These are phyloP conservation scores for Globisporangium recalcitrans DNA, from an alignment of 352 stramenopile genomes.

Conservation along the genomic window DNA sequence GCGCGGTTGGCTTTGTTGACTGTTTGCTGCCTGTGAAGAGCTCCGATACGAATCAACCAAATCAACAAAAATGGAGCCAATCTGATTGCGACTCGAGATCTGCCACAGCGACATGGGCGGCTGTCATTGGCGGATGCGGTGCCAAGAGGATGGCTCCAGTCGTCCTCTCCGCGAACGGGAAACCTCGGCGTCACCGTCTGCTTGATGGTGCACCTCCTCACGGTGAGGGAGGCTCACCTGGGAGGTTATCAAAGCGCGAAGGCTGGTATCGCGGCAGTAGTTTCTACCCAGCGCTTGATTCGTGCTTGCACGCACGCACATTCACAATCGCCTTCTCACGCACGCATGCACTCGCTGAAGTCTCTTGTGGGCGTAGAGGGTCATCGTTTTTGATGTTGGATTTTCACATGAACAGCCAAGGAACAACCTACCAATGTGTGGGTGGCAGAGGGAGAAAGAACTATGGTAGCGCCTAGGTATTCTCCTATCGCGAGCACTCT, in stretches of 20 bases:
- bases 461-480: not conserved
- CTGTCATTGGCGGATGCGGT: not conserved
- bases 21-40: not conserved
- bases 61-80: not conserved
- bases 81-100: not conserved
- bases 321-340: no score
- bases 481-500: not conserved
- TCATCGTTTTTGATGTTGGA: constrained; percentile 3
- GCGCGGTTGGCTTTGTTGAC: not conserved
- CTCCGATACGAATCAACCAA: not conserved
- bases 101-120: not conserved
- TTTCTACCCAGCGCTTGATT: no score
- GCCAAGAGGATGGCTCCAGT: not conserved
- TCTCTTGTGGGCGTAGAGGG: not conserved
- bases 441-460: not conserved
- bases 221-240: no score
- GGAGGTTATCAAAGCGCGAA: no score
- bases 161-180: not conserved
- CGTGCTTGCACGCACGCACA: no score
- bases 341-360: no score
- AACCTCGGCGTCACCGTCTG: not conserved
- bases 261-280: no score
- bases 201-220: no score
- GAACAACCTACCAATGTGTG: not conserved
- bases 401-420: constrained; percentile 14